These are phyloP conservation scores for Cutaneotrichosporon mucoides DNA, from an alignment of 1,284 basidiomycete species.

Conservation along the genomic window DNA sequence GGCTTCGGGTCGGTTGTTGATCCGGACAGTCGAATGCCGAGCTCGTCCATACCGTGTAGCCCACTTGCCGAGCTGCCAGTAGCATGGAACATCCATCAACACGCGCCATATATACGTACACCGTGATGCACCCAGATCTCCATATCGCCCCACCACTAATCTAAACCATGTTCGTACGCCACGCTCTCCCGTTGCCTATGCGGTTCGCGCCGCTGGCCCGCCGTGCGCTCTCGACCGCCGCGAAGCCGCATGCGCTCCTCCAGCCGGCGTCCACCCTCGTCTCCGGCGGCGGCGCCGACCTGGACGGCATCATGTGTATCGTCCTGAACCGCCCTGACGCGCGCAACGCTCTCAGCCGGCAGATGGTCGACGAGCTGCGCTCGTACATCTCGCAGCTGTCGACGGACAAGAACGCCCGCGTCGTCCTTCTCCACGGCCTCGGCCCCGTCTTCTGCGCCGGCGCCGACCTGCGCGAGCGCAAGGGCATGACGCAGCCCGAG, in stretches of 20 bases:
- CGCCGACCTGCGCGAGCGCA: slow-evolving; percentile 81
- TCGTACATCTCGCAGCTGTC: slow-evolving; percentile 63
- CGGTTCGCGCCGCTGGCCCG: slow-evolving; percentile 1
- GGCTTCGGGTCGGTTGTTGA: too few relatives aligned
- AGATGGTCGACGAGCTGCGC: slow-evolving; percentile 71
- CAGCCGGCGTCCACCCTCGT: slow-evolving; percentile 16
- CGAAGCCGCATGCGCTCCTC: slow-evolving; percentile 34
- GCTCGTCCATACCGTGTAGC: too few relatives aligned
- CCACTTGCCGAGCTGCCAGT: too few relatives aligned
- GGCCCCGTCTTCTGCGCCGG: slow-evolving; percentile 81
- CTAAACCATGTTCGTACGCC: slow-evolving; percentile 6
- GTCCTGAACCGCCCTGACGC: slow-evolving; percentile 72
- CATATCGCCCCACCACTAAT: background rate
- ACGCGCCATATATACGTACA: too few relatives aligned
- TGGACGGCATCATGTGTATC: slow-evolving; percentile 47
- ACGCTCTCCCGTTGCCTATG: background rate
- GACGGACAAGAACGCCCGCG: slow-evolving; percentile 57
- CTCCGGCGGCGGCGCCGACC: background rate
- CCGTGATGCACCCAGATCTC: too few relatives aligned
- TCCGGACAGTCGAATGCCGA: too few relatives aligned
- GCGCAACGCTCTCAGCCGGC: slow-evolving; percentile 82
- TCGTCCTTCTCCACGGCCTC: slow-evolving; percentile 73
- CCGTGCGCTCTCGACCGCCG: slow-evolving; percentile 6
- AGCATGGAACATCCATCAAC: too few relatives aligned
- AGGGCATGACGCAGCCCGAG: slow-evolving; percentile 68